These are phyloP conservation scores for Guyanaporus albipodus DNA, from an alignment of 768 basidiomycete genomes.

Conservation along the genomic window DNA sequence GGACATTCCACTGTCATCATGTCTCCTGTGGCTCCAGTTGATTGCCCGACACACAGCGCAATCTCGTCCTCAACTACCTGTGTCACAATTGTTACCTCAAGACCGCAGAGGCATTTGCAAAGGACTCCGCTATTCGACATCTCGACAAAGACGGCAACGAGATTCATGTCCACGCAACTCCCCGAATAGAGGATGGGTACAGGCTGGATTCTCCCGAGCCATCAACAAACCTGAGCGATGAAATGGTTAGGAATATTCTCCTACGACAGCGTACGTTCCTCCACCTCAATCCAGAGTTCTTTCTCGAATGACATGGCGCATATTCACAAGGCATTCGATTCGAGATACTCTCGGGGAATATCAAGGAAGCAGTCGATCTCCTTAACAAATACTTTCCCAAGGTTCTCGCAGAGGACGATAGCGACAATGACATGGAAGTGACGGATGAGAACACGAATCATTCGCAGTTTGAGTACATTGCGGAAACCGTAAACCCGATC, in stretches of 20 bases:
- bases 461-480: conserved; percentile 44
- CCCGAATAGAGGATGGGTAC: conserved; percentile 3
- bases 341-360: conserved; percentile 69
- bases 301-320: not conserved
- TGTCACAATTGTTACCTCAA: conserved; percentile 68
- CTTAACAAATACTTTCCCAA: conserved; percentile 72
- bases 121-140: conserved; percentile 57
- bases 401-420: conserved; percentile 45
- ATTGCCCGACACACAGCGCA: conserved; percentile 41
- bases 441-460: conserved; percentile 27
- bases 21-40: not conserved
- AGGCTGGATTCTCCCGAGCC: conserved; percentile 11
- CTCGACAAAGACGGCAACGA: conserved; percentile 73
- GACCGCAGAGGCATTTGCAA: conserved; percentile 65
- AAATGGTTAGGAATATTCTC: conserved; percentile 43
- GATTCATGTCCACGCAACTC: conserved; percentile 30
- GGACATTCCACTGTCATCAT: conserved; percentile 2
- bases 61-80: conserved; percentile 73
- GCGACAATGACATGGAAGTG: conserved; percentile 11
- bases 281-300: not conserved
- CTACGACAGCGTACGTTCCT: conserved; percentile 49
- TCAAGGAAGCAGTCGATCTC: conserved; percentile 63
- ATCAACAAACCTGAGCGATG: conserved; percentile 32
- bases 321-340: conserved; percentile 56
- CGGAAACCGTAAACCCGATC: conserved; percentile 64